Percentiles rank a stretch among this genome's conserved stretches.
Evolutionary conservation across 495 filamentous ascomycete species (phyloP).

Genomic region (Trichoderma erinaceum): DNA sequence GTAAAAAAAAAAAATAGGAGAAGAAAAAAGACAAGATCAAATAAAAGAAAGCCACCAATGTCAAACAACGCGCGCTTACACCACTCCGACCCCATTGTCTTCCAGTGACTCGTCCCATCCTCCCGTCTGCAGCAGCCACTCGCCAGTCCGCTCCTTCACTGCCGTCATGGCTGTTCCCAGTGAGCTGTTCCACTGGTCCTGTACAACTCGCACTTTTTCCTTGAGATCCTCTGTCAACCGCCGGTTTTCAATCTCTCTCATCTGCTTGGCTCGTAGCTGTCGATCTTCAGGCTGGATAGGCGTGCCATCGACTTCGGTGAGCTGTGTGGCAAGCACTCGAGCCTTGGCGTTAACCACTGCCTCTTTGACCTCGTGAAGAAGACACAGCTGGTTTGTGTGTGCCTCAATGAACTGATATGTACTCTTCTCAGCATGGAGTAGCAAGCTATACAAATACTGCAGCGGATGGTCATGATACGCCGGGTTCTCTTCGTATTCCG

Average conservation of each 20-base stretch:
- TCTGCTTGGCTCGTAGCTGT: slow-evolving; percentile 49
- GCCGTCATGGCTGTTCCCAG: slow-evolving; percentile 44
- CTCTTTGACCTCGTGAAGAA: slow-evolving; percentile 87
- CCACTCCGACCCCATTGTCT: slow-evolving; percentile 42
- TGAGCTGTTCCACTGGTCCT: slow-evolving; percentile 69
- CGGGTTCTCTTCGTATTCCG: slow-evolving; percentile 82
- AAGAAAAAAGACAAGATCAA: not conserved
- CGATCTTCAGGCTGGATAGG: slow-evolving; percentile 27
- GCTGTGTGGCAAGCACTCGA: slow-evolving; percentile 50
- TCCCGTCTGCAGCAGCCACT: slow-evolving; percentile 59
- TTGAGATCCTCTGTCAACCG: slow-evolving; percentile 79
- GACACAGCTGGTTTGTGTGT: slow-evolving; percentile 87
- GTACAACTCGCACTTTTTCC: slow-evolving; percentile 82
- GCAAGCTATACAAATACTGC: slow-evolving; percentile 79
- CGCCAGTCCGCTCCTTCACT: slow-evolving; percentile 53
- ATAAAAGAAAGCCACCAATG: not conserved
- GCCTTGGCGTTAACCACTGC: slow-evolving; percentile 60
- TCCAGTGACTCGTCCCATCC: slow-evolving; percentile 67
- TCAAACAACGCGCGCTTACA: slow-evolving; percentile 22
- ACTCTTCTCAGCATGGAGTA: slow-evolving; percentile 80
- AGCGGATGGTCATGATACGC: slow-evolving; percentile 69
- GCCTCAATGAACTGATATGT: slow-evolving; percentile 95
- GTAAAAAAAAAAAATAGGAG: slow-evolving; percentile 9
- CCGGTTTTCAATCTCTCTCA: slow-evolving; percentile 57
- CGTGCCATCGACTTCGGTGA: slow-evolving; percentile 50